These are phyloP conservation scores for Carallia brachiata DNA, from an alignment of 345 rosid genomes.

Conservation along the genomic window DNA sequence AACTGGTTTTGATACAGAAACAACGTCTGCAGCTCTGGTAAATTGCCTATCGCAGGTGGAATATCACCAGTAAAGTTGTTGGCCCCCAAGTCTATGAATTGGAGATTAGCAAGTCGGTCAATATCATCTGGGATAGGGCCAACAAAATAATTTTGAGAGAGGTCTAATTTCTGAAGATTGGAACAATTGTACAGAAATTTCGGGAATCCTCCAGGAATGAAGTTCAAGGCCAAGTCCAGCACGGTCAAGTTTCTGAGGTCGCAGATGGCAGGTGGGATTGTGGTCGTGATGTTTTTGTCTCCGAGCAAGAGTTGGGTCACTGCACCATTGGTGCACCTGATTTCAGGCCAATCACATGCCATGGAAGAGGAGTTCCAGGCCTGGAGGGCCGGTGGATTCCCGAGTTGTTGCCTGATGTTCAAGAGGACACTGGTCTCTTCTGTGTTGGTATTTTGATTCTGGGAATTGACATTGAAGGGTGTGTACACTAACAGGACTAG, in stretches of 20 bases:
- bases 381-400: conserved; percentile 52
- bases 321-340: conserved; percentile 39
- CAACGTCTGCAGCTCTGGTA: conserved; percentile 43
- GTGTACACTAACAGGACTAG: conserved; percentile 28
- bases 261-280: conserved; percentile 57
- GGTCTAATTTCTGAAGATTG: conserved; percentile 51
- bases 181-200: conserved; percentile 53
- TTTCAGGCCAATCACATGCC: conserved; percentile 63
- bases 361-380: conserved; percentile 60
- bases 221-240: conserved; percentile 46
- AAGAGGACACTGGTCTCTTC: conserved; percentile 50
- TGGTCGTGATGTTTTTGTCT: conserved; percentile 36
- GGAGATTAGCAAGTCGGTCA: conserved; percentile 45
- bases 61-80: conserved; percentile 74
- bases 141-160: conserved; percentile 62
- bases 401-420: conserved; percentile 46
- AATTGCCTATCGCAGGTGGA: conserved; percentile 47
- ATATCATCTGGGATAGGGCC: conserved; percentile 70
- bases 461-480: conserved; percentile 51
- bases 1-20: conserved; percentile 40
- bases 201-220: conserved; percentile 65
- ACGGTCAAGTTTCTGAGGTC: conserved; percentile 50
- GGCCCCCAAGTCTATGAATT: conserved; percentile 42
- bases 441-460: conserved; percentile 30
- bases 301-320: conserved; percentile 45